These are phyloP conservation scores for Alternaria atra DNA, from an alignment of 2,329 filamentous ascomycete genomes.

Conservation along the genomic window DNA sequence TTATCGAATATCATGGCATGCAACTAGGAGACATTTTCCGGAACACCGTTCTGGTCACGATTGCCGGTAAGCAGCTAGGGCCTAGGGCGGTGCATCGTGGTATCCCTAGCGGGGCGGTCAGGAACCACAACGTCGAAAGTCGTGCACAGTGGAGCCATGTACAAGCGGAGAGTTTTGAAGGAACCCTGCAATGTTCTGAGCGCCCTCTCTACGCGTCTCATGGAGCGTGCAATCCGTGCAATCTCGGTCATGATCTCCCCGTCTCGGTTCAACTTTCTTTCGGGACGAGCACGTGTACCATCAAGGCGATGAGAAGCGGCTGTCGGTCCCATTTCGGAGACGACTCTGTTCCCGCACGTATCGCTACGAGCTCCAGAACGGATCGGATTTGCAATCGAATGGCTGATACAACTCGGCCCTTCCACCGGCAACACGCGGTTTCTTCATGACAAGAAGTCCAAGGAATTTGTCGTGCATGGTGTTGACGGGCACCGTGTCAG, in stretches of 20 bases:
- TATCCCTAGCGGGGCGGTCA: conserved; percentile 8
- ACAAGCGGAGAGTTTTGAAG: neutral
- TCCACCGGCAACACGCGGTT: neutral
- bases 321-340: neutral
- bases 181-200: neutral
- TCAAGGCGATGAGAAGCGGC: neutral
- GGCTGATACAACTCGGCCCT: conserved; percentile 11
- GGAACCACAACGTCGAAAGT: conserved; percentile 21
- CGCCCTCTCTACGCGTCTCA: conserved; percentile 8
- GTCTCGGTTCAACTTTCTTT: neutral
- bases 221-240: conserved; percentile 1
- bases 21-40: conserved; percentile 8
- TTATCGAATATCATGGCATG: conserved; percentile 1
- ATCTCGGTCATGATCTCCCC: conserved; percentile 9
- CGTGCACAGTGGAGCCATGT: conserved; percentile 1
- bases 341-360: neutral
- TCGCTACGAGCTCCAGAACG: conserved; percentile 4
- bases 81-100: conserved; percentile 1
- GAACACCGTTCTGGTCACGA: neutral
- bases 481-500: neutral
- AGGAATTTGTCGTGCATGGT: neutral
- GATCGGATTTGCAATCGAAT: conserved; percentile 5
- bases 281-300: neutral
- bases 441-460: conserved; percentile 3
- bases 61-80: conserved; percentile 6